Evolutionary conservation across 768 basidiomycete species (phyloP), one percentile per base, ranked within the genome.

Genomic region (Trametes meyenii): DNA sequence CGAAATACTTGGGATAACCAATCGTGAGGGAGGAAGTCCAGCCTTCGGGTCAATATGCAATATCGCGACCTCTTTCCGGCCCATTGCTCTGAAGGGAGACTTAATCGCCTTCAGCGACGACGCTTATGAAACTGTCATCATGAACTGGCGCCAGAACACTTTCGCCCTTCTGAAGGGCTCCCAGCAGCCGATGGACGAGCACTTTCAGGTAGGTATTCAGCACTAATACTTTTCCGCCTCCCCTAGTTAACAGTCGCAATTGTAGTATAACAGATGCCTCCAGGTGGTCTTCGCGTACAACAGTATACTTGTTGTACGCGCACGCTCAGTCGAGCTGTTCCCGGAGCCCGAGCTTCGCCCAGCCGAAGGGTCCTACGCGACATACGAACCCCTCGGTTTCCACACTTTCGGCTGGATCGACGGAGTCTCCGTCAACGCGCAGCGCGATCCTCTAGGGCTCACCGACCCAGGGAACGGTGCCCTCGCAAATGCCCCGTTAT

Each of bases 341-440:
- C 75, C 77, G 1, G 71, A 76, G 14, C 85, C 86, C 0, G 64
- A 58, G 2, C 76, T 87, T 29, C 62, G 60, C 8, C 39, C 65
- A 24, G 29, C 67, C 0, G 48, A 70, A 12, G 52, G 65, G 35
- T 56, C 53, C 4, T 66, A 70, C 3, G 55, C 60, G 3, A 58
- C 74, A 0, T 78, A 82, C 55, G 54, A 67, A 1, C 75, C 81
- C 0, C 68, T 78, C 40, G 80, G 78, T 1, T 67, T 65, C 2
- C 79, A 83, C 63, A 82, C 83, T 2, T 88, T 87, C 65, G 87
- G 87, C 16, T 89, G 87, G 87, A 80, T 87, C 14, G 88, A 89
- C 55, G 83, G 83, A 8, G 76, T 85, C 39, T 79, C 79, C 2
- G 77, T 83, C 8, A 48, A 14, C 1, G 63, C 75, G 1, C 63